A percentile compares a stretch with the other conserved stretches of the same genome.
phyloP scores from a whole-genome alignment of 2,329 filamentous ascomycete species.

The Fusarium napiforme region DNA sequence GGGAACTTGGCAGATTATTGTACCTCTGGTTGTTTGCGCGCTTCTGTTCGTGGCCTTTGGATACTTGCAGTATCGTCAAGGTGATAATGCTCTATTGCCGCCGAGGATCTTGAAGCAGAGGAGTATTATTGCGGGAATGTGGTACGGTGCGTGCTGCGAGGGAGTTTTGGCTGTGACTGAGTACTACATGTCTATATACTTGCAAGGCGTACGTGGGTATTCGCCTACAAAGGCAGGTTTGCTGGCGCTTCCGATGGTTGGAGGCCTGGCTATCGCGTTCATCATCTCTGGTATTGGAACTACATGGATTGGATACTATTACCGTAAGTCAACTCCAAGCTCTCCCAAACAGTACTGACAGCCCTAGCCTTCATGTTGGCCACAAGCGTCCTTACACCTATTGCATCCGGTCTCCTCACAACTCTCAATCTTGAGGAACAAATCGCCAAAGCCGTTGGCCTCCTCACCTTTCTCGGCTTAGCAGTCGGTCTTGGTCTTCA shows the following conservation, averaged over 20 bases:
- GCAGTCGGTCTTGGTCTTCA: conserved; percentile 40
- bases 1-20: conserved; percentile 36
- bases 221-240: conserved; percentile 32
- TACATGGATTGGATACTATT: conserved; percentile 40
- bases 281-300: conserved; percentile 39
- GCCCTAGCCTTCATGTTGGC: conserved; percentile 39
- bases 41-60: conserved; percentile 24
- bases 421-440: conserved; percentile 37
- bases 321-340: not conserved
- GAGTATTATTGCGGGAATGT: conserved; percentile 40
- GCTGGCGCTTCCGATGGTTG: conserved; percentile 39
- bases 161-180: conserved; percentile 38
- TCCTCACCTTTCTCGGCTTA: conserved; percentile 35
- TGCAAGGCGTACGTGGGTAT: conserved; percentile 40
- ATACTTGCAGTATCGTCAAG: conserved; percentile 34
- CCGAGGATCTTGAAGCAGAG: conserved; percentile 38
- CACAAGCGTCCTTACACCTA: conserved; percentile 31
- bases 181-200: conserved; percentile 44
- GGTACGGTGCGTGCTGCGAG: conserved; percentile 38
- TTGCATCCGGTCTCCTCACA: conserved; percentile 38
- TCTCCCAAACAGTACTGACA: not conserved
- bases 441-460: conserved; percentile 30
- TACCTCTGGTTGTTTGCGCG: conserved; percentile 20
- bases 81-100: conserved; percentile 29
- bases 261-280: conserved; percentile 24